A percentile compares a stretch with the other conserved stretches of the same genome.
Conservation (phyloP, 2,329 filamentous ascomycete genomes). For the Fusarium papillatum region DNA sequence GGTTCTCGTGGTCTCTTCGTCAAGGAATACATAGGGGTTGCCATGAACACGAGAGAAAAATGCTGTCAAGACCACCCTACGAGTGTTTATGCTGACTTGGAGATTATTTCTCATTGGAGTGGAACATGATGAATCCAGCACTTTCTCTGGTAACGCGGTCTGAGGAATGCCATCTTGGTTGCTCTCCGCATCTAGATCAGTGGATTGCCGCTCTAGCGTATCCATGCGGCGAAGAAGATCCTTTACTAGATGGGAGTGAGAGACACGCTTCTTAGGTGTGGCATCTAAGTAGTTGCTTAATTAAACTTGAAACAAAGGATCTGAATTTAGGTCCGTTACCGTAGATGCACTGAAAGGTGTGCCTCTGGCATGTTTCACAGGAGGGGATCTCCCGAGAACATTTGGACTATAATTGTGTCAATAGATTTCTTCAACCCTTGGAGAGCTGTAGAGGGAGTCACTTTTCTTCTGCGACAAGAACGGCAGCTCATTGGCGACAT, state of each 20-base stretch:
- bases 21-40: conserved; percentile 23
- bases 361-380: conserved; percentile 23
- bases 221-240: conserved; percentile 20
- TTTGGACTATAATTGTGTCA: conserved; percentile 12
- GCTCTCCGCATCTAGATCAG: background rate
- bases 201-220: conserved; percentile 16
- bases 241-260: conserved; percentile 18
- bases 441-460: background rate
- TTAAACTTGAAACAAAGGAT: background rate
- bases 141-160: background rate
- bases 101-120: background rate
- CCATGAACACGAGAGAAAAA: conserved; percentile 28
- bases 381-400: conserved; percentile 22
- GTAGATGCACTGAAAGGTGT: conserved; percentile 24
- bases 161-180: background rate
- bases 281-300: conserved; percentile 14
- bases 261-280: conserved; percentile 18
- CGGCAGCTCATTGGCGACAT: conserved; percentile 24
- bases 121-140: background rate
- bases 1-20: conserved; percentile 12
- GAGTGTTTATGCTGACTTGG: conserved; percentile 1
- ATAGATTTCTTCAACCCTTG: background rate
- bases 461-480: conserved; percentile 26
- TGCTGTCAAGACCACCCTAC: conserved; percentile 6
- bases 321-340: background rate